phyloP scores from a whole-genome alignment of 805 yeast genomes.

The Yarrowia osloensis region DNA sequence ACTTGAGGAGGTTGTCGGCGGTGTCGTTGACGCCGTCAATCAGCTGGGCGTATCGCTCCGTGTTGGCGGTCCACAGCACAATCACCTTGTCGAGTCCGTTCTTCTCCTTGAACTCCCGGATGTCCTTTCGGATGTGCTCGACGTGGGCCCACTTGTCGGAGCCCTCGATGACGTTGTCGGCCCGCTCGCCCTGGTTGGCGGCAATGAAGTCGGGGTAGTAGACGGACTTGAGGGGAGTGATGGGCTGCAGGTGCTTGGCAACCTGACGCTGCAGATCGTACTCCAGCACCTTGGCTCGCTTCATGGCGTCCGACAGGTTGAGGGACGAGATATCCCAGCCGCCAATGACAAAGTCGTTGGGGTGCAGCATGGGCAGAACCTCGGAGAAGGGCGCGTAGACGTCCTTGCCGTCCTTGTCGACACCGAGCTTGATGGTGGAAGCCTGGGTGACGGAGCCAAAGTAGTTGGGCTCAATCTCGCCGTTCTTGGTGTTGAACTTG shows the following conservation, averaged over 20 bases:
- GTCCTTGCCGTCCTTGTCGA: conserved; percentile 78
- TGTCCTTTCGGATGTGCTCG: conserved; percentile 80
- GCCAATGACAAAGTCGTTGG: conserved; percentile 84
- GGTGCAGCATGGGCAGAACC: conserved; percentile 82
- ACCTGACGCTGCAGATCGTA: conserved; percentile 79
- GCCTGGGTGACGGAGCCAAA: conserved; percentile 95
- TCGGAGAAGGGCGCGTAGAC: conserved; percentile 91
- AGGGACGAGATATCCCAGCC: conserved; percentile 92
- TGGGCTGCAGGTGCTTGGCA: conserved; percentile 58
- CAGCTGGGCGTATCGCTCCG: conserved; percentile 86
- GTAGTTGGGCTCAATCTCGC: conserved; percentile 74
- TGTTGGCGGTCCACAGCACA: conserved; percentile 95
- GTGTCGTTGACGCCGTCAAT: conserved; percentile 83
- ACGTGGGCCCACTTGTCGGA: conserved; percentile 86
- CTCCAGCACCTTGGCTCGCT: conserved; percentile 84
- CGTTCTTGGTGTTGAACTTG: conserved; percentile 79
- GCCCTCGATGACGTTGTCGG: conserved; percentile 77
- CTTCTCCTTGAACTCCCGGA: conserved; percentile 68
- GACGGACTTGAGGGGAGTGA: conserved; percentile 76
- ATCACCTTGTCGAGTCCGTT: conserved; percentile 83
- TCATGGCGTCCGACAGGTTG: conserved; percentile 74
- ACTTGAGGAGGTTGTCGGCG: conserved; percentile 68
- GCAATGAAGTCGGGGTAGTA: conserved; percentile 98
- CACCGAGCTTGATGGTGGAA: conserved; percentile 85
- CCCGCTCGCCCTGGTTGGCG: conserved; percentile 88